Percentiles rank a stretch among this genome's conserved stretches.
phyloP scores from a whole-genome alignment of 2,329 filamentous ascomycete species.

The Talaromyces atroroseus region DNA sequence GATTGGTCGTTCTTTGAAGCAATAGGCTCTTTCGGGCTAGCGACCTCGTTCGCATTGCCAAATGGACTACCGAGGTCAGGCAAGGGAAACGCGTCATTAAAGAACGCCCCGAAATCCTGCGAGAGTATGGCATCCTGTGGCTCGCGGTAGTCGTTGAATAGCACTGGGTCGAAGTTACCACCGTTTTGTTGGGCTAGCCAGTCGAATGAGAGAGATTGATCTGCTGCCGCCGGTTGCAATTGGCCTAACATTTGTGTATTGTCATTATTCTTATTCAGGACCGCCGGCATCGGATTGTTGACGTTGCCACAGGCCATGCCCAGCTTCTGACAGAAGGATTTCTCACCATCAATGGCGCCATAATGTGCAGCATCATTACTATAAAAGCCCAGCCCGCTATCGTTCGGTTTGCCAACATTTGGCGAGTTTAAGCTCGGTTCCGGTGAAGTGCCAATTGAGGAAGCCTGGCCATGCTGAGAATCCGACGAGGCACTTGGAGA shows the following conservation, averaged over 20 bases:
- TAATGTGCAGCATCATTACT: slow-evolving; percentile 23
- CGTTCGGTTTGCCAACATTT: slow-evolving; percentile 30
- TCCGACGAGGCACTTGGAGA: slow-evolving; percentile 47
- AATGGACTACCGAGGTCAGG: slow-evolving; percentile 75
- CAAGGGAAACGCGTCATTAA: slow-evolving; percentile 71
- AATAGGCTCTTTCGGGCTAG: slow-evolving; percentile 19
- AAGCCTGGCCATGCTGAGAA: slow-evolving; percentile 40
- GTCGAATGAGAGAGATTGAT: slow-evolving; percentile 41
- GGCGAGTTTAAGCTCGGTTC: slow-evolving; percentile 42
- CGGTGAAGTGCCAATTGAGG: slow-evolving; percentile 47
- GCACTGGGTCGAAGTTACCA: slow-evolving; percentile 80
- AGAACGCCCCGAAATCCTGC: slow-evolving; percentile 65
- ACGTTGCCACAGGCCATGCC: slow-evolving; percentile 43
- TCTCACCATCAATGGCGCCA: slow-evolving; percentile 36
- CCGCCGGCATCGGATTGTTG: slow-evolving; percentile 39
- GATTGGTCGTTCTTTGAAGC: slow-evolving; percentile 64
- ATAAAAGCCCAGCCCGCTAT: slow-evolving; percentile 19
- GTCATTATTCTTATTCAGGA: slow-evolving; percentile 26
- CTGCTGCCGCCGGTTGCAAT: slow-evolving; percentile 13
- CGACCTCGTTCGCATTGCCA: slow-evolving; percentile 50
- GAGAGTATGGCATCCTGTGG: slow-evolving; percentile 75
- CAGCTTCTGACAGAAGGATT: slow-evolving; percentile 41
- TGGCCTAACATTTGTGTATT: slow-evolving; percentile 25
- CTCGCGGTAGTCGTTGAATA: slow-evolving; percentile 91
- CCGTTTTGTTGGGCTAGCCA: slow-evolving; percentile 76